Conservation (phyloP, 73 alveolate species). For the Tetrahymena malaccensis region DNA sequence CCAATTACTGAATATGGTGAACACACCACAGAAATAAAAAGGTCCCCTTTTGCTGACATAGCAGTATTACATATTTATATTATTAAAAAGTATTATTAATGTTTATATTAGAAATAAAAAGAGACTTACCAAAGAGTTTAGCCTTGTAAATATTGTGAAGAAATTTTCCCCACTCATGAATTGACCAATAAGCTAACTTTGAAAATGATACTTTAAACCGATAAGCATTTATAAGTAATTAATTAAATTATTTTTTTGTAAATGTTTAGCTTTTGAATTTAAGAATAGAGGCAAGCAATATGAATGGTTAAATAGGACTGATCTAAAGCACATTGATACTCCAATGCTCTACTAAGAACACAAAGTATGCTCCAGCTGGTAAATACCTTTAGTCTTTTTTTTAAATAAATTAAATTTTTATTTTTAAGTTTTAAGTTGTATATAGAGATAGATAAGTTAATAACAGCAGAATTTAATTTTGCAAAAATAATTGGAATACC, state of each 20-base stretch:
- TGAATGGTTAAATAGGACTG: conserved; percentile 52
- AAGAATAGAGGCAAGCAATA: conserved; percentile 36
- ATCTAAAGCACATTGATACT: conserved; percentile 63
- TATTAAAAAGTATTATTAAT: conserved; percentile 1
- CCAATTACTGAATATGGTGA: conserved; percentile 27
- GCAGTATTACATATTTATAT: not conserved
- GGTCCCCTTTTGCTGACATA: conserved; percentile 43
- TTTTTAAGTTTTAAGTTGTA: not conserved
- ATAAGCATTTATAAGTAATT: conserved; percentile 36
- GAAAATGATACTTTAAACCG: conserved; percentile 77
- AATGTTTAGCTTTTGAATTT: not conserved
- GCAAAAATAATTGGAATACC: not conserved
- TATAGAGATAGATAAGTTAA: not conserved
- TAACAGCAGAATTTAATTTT: not conserved
- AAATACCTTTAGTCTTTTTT: not conserved
- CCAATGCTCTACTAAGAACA: conserved; percentile 72
- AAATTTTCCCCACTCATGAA: conserved; percentile 50
- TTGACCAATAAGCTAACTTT: conserved; percentile 65
- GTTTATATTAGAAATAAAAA: conserved; percentile 21
- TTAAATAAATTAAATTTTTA: not conserved
- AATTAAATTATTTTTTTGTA: not conserved
- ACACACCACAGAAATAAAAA: conserved; percentile 39
- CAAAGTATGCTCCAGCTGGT: conserved; percentile 74
- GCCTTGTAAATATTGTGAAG: conserved; percentile 66
- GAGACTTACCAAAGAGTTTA: conserved; percentile 47